phyloP scores from a whole-genome alignment of 1,139 yeast species.

The Lodderomyces margitis region DNA sequence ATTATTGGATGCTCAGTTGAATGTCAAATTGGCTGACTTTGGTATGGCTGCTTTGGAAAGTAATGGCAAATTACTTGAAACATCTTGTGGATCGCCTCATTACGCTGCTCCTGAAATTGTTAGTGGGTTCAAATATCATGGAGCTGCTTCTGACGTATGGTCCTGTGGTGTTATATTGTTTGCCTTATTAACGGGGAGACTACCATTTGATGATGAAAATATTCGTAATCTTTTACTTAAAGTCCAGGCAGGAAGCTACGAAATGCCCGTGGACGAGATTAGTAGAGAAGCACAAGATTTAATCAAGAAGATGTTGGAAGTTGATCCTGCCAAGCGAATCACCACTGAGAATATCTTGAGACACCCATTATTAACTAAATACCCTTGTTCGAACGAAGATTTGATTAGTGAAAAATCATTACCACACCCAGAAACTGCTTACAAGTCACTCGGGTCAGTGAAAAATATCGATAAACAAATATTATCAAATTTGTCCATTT shows the following conservation, averaged over 20 bases:
- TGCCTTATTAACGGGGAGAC: slow-evolving; percentile 74
- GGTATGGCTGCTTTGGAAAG: slow-evolving; percentile 87
- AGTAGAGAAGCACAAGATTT: slow-evolving; percentile 71
- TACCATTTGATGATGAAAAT: slow-evolving; percentile 81
- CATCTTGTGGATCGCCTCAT: slow-evolving; percentile 85
- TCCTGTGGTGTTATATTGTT: slow-evolving; percentile 80
- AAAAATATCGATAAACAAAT: slow-evolving; percentile 61
- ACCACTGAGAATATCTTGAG: slow-evolving; percentile 70
- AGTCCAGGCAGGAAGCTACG: slow-evolving; percentile 73
- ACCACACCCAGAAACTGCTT: slow-evolving; percentile 64
- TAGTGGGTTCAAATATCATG: slow-evolving; percentile 73
- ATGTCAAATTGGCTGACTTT: slow-evolving; percentile 78
- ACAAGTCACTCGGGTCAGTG: slow-evolving; percentile 45
- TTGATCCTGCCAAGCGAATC: slow-evolving; percentile 75
- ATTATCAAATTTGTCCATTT: slow-evolving; percentile 62
- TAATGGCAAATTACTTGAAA: slow-evolving; percentile 66
- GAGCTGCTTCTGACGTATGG: slow-evolving; percentile 85
- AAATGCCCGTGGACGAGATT: slow-evolving; percentile 61
- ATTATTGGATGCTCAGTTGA: slow-evolving; percentile 60
- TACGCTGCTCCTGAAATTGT: slow-evolving; percentile 88
- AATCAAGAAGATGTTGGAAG: slow-evolving; percentile 67
- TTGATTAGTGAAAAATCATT: slow-evolving; percentile 51
- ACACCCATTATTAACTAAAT: slow-evolving; percentile 73
- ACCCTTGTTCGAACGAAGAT: slow-evolving; percentile 52
- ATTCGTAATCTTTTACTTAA: slow-evolving; percentile 66